phyloP scores from a whole-genome alignment of 805 yeast species.

The Starmerella davenportii region DNA sequence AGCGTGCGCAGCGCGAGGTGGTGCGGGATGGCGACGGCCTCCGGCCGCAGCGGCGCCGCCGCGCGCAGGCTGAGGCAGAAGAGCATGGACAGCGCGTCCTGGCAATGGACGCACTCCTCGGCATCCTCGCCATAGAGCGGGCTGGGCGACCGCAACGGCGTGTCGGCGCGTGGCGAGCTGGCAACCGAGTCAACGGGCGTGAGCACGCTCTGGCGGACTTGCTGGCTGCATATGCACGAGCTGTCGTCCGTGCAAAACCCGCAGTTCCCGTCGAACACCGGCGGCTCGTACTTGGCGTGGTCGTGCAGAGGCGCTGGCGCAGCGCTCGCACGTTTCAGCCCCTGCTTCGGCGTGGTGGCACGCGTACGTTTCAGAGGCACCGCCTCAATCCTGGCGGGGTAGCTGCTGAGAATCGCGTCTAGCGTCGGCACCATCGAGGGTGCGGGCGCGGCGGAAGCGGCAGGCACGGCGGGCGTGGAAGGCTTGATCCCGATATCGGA shows the following conservation, averaged over 20 bases:
- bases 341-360: background rate
- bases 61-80: conserved; percentile 41
- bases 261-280: conserved; percentile 40
- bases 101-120: conserved; percentile 42
- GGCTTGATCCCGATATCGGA: conserved; percentile 19
- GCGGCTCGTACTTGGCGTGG: background rate
- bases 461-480: background rate
- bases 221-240: conserved; percentile 68
- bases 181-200: background rate
- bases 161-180: background rate
- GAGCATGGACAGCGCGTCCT: conserved; percentile 59
- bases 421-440: conserved; percentile 3
- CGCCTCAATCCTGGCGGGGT: conserved; percentile 8
- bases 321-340: background rate
- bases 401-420: conserved; percentile 9
- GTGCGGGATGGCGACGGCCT: conserved; percentile 43
- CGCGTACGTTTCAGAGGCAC: conserved; percentile 12
- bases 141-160: background rate
- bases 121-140: background rate
- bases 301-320: background rate
- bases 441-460: no score
- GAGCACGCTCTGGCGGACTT: background rate
- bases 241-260: conserved; percentile 83
- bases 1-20: conserved; percentile 71
- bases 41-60: conserved; percentile 14